These are phyloP conservation scores for Pythium vanterpoolii DNA, from an alignment of 352 stramenopile species.

Conservation along the genomic window DNA sequence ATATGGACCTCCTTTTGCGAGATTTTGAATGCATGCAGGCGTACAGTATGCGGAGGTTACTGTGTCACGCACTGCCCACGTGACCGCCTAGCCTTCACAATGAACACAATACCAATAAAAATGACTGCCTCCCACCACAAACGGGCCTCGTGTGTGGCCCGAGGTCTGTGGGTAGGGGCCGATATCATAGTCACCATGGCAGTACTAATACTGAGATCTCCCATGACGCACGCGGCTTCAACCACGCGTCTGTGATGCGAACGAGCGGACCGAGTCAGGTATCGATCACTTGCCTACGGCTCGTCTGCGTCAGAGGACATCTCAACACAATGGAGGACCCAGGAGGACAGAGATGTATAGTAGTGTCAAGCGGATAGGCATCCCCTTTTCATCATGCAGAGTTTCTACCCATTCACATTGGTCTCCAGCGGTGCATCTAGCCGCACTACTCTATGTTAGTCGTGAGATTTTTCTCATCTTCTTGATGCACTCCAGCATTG, in stretches of 20 bases:
- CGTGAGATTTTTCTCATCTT: too few relatives aligned
- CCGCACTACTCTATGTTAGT: too few relatives aligned
- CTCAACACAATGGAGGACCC: too few relatives aligned
- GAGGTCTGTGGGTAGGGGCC: neutral
- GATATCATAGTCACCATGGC: neutral
- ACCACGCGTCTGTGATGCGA: neutral
- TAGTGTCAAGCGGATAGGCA: too few relatives aligned
- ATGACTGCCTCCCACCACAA: too few relatives aligned
- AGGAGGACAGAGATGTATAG: too few relatives aligned
- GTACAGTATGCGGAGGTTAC: neutral
- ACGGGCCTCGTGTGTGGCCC: too few relatives aligned
- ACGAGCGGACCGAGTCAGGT: neutral
- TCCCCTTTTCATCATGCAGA: too few relatives aligned
- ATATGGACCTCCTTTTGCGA: neutral
- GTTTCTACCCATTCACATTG: too few relatives aligned
- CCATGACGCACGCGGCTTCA: neutral
- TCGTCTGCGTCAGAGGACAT: neutral
- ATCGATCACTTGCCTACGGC: neutral
- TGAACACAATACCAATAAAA: too few relatives aligned
- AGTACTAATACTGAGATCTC: neutral
- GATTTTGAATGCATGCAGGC: neutral
- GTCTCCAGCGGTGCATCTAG: too few relatives aligned
- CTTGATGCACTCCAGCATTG: too few relatives aligned
- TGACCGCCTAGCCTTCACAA: neutral
- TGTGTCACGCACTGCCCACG: neutral